Percentiles rank a stretch among this genome's conserved stretches.
Evolutionary conservation across 2,329 filamentous ascomycete genomes (phyloP).

Genomic region (Endocalyx cinctus): DNA sequence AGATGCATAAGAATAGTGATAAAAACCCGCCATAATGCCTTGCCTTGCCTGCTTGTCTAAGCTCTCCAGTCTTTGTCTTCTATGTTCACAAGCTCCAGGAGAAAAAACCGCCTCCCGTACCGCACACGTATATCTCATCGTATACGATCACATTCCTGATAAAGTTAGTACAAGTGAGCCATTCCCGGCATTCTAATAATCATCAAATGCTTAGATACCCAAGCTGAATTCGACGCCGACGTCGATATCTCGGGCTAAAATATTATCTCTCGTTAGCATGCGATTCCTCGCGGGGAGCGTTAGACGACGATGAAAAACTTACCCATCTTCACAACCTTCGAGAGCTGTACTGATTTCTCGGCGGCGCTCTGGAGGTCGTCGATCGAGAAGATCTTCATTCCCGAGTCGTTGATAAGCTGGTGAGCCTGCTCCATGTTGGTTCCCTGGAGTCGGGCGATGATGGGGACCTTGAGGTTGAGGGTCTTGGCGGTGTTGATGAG

Average conservation of each 20-base stretch:
- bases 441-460: conserved; percentile 94
- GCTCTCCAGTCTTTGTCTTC: no score
- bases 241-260: conserved; percentile 82
- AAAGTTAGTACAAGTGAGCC: conserved; percentile 29
- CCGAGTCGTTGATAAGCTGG: conserved; percentile 90
- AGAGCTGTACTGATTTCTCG: conserved; percentile 98
- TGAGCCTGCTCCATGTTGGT: conserved; percentile 97
- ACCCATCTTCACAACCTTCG: conserved; percentile 98
- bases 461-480: conserved; percentile 94
- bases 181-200: conserved; percentile 15
- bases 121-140: no score
- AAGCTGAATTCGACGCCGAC: conserved; percentile 93
- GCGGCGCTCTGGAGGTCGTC: conserved; percentile 96
- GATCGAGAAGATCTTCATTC: conserved; percentile 99
- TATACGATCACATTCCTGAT: no score
- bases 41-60: no score
- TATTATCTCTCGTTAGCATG: conserved; percentile 17
- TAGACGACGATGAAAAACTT: no score
- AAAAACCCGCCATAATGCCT: no score
- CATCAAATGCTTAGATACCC: conserved; percentile 76
- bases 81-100: no score
- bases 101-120: no score
- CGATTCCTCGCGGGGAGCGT: no score
- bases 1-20: no score
- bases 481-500: conserved; percentile 91